phyloP scores from a whole-genome alignment of 352 stramenopile genomes.

The Peronospora tabacina region DNA sequence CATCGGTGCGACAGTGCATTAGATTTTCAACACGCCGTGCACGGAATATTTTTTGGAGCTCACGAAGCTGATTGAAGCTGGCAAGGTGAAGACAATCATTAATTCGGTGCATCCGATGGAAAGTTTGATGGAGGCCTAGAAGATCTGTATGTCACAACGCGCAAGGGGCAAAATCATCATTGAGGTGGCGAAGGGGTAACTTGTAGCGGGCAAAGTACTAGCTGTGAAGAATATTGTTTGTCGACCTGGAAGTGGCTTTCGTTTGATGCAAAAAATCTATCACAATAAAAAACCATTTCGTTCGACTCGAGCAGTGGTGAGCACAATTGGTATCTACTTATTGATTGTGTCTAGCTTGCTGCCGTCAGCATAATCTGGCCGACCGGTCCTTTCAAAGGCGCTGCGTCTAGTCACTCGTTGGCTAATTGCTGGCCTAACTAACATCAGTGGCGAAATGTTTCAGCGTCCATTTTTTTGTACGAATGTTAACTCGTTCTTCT shows the following conservation, averaged over 20 bases:
- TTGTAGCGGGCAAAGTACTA: background rate
- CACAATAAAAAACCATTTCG: background rate
- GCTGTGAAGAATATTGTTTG: background rate
- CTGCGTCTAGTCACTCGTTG: no score
- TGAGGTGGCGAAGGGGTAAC: slow-evolving; percentile 31
- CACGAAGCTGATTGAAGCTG: slow-evolving; percentile 27
- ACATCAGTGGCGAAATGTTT: slow-evolving; percentile 18
- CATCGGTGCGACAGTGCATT: slow-evolving; percentile 35
- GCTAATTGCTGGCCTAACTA: slow-evolving; percentile 4
- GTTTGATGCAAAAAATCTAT: background rate
- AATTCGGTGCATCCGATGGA: slow-evolving; percentile 49
- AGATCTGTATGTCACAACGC: slow-evolving; percentile 42
- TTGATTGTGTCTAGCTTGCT: background rate
- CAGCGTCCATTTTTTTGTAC: slow-evolving; percentile 7
- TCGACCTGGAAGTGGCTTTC: background rate
- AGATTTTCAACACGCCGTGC: slow-evolving; percentile 18
- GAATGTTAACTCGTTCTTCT: slow-evolving; percentile 9
- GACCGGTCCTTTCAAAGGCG: no score
- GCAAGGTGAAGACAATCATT: slow-evolving; percentile 35
- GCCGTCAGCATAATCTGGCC: background rate
- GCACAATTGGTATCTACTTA: background rate
- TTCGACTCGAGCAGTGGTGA: background rate
- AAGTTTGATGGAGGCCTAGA: slow-evolving; percentile 40
- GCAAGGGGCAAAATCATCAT: slow-evolving; percentile 63
- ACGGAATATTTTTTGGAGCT: slow-evolving; percentile 25